Conservation (phyloP, 2,329 filamentous ascomycete genomes). For the Penicillium sclerotigenum region DNA sequence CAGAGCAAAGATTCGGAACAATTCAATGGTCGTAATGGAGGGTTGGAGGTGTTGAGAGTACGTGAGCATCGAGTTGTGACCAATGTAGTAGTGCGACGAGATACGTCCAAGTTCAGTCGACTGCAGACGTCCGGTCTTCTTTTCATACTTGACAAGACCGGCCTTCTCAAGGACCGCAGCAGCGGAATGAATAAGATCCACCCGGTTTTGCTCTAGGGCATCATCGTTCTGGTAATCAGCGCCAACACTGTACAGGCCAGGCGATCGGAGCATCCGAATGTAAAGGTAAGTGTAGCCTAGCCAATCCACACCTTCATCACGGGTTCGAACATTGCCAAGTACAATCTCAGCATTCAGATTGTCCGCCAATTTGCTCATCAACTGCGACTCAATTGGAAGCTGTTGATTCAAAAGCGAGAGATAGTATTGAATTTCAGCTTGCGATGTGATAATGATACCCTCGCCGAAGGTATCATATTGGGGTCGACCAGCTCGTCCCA, state of each 20-base stretch:
- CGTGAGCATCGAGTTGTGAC: slow-evolving; percentile 90
- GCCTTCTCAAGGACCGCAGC: slow-evolving; percentile 82
- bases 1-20: slow-evolving; percentile 93
- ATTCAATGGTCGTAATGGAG: slow-evolving; percentile 86
- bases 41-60: slow-evolving; percentile 96
- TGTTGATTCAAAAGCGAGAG: slow-evolving; percentile 95
- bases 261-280: slow-evolving; percentile 93
- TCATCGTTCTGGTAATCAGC: slow-evolving; percentile 93
- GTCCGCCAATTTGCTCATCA: slow-evolving; percentile 88
- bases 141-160: slow-evolving; percentile 90
- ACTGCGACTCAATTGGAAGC: slow-evolving; percentile 93
- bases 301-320: slow-evolving; percentile 98
- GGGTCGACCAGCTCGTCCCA: slow-evolving; percentile 91
- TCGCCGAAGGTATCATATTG: slow-evolving; percentile 98
- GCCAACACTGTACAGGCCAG: slow-evolving; percentile 91
- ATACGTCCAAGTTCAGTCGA: slow-evolving; percentile 92
- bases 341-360: slow-evolving; percentile 97
- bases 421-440: slow-evolving; percentile 94
- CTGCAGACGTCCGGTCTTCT: slow-evolving; percentile 83
- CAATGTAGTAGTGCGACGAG: slow-evolving; percentile 98
- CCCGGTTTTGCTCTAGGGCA: slow-evolving; percentile 88
- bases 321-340: slow-evolving; percentile 82
- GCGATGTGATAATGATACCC: slow-evolving; percentile 97
- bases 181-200: slow-evolving; percentile 95
- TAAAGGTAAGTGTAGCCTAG: slow-evolving; percentile 97